phyloP scores from a whole-genome alignment of 805 yeast genomes.

The Isabelozyma pseudorhagii region DNA sequence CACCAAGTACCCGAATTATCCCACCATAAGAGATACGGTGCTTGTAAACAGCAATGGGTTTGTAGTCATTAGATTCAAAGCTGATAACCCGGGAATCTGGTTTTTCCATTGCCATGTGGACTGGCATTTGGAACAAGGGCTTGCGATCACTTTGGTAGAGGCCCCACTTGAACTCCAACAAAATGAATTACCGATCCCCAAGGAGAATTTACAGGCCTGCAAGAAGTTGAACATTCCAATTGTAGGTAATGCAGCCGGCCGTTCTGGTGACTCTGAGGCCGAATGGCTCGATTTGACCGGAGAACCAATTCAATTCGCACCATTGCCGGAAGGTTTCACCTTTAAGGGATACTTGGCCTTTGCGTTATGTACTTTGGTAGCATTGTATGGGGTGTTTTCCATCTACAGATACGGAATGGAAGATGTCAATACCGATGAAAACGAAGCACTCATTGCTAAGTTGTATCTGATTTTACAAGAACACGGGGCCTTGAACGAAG shows the following conservation, averaged over 20 bases:
- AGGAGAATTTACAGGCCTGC: constrained; percentile 52
- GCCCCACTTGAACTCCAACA: constrained; percentile 70
- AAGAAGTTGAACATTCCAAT: constrained; percentile 40
- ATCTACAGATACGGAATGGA: constrained; percentile 65
- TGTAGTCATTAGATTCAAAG: constrained; percentile 80
- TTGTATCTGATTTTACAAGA: constrained; percentile 28
- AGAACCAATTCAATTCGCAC: constrained; percentile 55
- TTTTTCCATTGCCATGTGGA: constrained; percentile 98
- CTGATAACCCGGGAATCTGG: constrained; percentile 98
- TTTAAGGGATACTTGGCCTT: constrained; percentile 66
- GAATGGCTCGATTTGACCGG: constrained; percentile 59
- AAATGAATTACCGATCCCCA: constrained; percentile 31
- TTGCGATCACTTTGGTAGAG: constrained; percentile 77
- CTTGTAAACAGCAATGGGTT: constrained; percentile 82
- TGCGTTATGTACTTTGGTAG: constrained; percentile 49
- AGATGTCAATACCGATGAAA: constrained; percentile 53
- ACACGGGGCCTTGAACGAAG: constrained; percentile 36
- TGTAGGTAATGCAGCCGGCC: constrained; percentile 70
- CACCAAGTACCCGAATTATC: constrained; percentile 58
- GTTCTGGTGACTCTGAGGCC: constrained; percentile 39
- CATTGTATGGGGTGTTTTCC: constrained; percentile 56
- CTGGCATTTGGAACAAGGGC: constrained; percentile 97
- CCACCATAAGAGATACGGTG: constrained; percentile 81
- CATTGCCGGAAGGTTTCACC: constrained; percentile 72
- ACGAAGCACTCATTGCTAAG: constrained; percentile 36